Evolutionary conservation across 768 basidiomycete genomes (phyloP), one percentile per base, ranked within the genome.

Genomic region (Wakefieldia striispora): DNA sequence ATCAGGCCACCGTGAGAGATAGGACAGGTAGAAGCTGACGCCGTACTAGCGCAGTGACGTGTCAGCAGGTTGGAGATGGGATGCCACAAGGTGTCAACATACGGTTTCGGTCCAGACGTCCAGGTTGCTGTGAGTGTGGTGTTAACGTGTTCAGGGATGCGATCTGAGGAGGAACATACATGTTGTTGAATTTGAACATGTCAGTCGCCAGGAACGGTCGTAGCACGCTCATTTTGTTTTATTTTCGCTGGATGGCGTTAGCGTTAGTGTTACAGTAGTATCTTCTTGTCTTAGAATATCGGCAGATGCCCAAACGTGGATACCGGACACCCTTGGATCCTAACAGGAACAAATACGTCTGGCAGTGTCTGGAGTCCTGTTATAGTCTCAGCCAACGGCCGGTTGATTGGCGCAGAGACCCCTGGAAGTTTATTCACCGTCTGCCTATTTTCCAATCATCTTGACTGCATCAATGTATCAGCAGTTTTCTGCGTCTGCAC

Each of bases 101-200:
- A 93, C 95, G 19, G 97, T 98, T 71, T 98, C 95, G 39, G 97
- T 97, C 92, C 92, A 97, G 39, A 94, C 75, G 68, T 98, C 95
- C 62, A 95, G 72, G 70, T 99, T 98, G 53, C 91, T 93, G 68
- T 1, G 14, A 6, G 43, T 7, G 40, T 48, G 50, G 26, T 12
- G 35, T 63, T 47, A 56, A 51, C n/a, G 45, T 4, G 41, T 37
- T 17, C 2, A n/a, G 19, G 8, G 21, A 29, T 17, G 27, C 10
- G 17, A 20, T 33, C 14, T 33, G 16, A 13, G 16, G 33, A 3
- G 3, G 38, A 3, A 72, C 83, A 53, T 60, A 88, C 91, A 95
- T 80, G 63, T 90, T 90, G 64, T 97, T 97, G 73, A 95, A 95
- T 59, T 81, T 86, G 75, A 95, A 91, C 70, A 95, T 79, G 69